Evolutionary conservation across 2,329 filamentous ascomycete species (phyloP).

Genomic region (Cladorrhinum sp.): DNA sequence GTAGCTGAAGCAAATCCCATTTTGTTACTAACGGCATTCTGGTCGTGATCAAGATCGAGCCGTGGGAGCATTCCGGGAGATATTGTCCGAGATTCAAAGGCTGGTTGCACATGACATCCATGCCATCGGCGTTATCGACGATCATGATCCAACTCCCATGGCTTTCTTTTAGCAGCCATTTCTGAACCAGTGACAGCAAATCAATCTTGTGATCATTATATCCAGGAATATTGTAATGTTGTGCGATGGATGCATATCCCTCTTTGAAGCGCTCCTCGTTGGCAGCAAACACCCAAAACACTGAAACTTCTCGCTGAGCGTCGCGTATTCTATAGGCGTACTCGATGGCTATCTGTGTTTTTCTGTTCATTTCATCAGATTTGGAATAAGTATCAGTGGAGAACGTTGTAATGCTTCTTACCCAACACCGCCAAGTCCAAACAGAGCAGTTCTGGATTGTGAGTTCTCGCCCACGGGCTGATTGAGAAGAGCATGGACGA

Average conservation of each 20-base stretch:
- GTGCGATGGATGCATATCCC: slow-evolving; percentile 28
- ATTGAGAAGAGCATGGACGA: slow-evolving; percentile 12
- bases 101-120: slow-evolving; percentile 8
- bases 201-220: slow-evolving; percentile 25
- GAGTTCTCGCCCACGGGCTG: not conserved
- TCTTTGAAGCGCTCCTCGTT: slow-evolving; percentile 31
- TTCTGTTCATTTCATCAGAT: slow-evolving; percentile 21
- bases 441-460: slow-evolving; percentile 19
- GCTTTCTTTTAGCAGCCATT: slow-evolving; percentile 29
- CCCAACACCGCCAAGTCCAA: slow-evolving; percentile 31
- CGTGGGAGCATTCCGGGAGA: slow-evolving; percentile 33
- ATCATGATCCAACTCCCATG: slow-evolving; percentile 20
- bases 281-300: slow-evolving; percentile 37
- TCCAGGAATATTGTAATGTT: slow-evolving; percentile 27
- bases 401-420: slow-evolving; percentile 16
- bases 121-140: slow-evolving; percentile 21
- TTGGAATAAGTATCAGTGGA: not conserved
- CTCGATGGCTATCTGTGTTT: slow-evolving; percentile 34
- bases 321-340: slow-evolving; percentile 28
- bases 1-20: too few relatives aligned
- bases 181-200: slow-evolving; percentile 27
- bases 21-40: too few relatives aligned
- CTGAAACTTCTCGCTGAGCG: slow-evolving; percentile 23
- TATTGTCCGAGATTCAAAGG: slow-evolving; percentile 20
- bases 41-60: slow-evolving; percentile 35